phyloP scores from a whole-genome alignment of 1,284 basidiomycete species.

The Phaffia rhodozyma region DNA sequence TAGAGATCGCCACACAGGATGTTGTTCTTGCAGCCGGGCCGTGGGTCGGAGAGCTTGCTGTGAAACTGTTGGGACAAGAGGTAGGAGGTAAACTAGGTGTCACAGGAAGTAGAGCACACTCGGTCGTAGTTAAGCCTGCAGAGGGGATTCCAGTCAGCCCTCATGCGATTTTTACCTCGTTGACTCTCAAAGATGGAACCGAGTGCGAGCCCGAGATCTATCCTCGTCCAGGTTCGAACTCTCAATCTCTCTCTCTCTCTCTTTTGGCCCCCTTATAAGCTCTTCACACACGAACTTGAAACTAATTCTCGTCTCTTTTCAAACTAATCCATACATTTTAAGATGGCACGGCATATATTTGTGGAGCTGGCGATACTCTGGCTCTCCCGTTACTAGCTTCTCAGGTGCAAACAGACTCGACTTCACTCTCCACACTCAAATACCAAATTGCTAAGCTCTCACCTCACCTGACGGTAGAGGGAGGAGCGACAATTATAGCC shows the following conservation, averaged over 20 bases:
- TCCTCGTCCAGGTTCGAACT: slow-evolving; percentile 34
- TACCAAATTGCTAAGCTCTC: slow-evolving; percentile 38
- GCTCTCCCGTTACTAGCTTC: no score
- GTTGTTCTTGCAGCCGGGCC: slow-evolving; percentile 70
- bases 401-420: no score
- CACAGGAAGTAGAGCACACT: slow-evolving; percentile 40
- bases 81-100: slow-evolving; percentile 33
- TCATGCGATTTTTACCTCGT: slow-evolving; percentile 38
- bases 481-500: slow-evolving; percentile 31
- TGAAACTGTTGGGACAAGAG: slow-evolving; percentile 40
- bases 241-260: slow-evolving; percentile 19
- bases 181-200: slow-evolving; percentile 38
- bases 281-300: neutral
- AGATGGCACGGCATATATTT: slow-evolving; percentile 27
- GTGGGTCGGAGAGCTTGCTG: slow-evolving; percentile 59
- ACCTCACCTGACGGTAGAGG: slow-evolving; percentile 30
- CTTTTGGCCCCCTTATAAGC: slow-evolving; percentile 22
- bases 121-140: slow-evolving; percentile 36
- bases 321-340: no score
- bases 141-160: slow-evolving; percentile 17
- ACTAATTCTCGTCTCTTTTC: neutral
- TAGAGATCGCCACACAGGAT: slow-evolving; percentile 35
- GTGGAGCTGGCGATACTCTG: slow-evolving; percentile 25
- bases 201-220: slow-evolving; percentile 40
- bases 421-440: slow-evolving; percentile 36